Evolutionary conservation across 2,329 filamentous ascomycete species (phyloP), one percentile per base, ranked within the genome.

Genomic region (Amylocarpus encephaloides): DNA sequence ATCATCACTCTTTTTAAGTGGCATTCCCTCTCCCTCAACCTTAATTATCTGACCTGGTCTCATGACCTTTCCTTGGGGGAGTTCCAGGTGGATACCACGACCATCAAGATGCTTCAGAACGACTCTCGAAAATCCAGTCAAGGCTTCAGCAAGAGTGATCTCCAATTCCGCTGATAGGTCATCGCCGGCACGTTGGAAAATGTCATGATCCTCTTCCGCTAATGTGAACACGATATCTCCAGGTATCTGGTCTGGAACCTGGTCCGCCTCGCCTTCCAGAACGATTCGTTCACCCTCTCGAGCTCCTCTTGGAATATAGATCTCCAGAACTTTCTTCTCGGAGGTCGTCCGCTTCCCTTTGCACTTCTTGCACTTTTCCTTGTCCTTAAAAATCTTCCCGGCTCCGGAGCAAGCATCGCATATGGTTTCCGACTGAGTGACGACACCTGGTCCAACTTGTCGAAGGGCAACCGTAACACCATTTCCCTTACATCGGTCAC

Each of bases 311-410:
- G 92, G 90, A 53, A 98, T 95, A 72, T 97, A 97, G 46, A 98
- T 85, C 71, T 98, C 93, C 53, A 98, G 76, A 3, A 92, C 87
- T 73, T 97, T 98, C 70, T 88, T 93, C 70, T 93, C 87, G 63
- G 90, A 85, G 40, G 83, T 82, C 12, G 88, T 90, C 55, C 88
- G 81, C 69, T 87, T 88, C 64, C 93, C 93, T 73, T 97, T 97
- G 81, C 93, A 98, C 75, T 93, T 96, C 77, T 95, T 95, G 77
- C 93, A 98, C 66, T 89, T 88, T 65, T 98, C 93, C 75, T 97
- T 97, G 65, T 95, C 89, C 69, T 92, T 92, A 73, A 83, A 95
- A 64, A 91, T 83, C 64, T 84, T 83, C 5, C 93, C 93, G n/a
- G 83, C 79, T 32, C 91, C 92, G 53, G 83, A 78, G 71, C 93